Percentiles rank a stretch among this genome's conserved stretches.
Conservation (phyloP, 2,329 filamentous ascomycete genomes). For the Neofusicoccum sp. region DNA sequence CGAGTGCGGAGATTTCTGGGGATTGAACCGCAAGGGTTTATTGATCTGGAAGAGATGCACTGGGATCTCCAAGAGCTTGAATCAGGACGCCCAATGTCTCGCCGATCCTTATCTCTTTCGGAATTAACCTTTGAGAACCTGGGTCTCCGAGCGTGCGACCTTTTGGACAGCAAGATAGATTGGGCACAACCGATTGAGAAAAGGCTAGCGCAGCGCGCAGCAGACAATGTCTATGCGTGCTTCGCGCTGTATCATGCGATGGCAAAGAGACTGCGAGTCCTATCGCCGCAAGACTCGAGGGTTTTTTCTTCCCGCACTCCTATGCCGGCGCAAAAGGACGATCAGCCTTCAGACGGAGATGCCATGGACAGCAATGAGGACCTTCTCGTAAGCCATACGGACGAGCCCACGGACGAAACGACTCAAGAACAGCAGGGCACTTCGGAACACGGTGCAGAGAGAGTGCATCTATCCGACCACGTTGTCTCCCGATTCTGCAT, state of each 20-base stretch:
- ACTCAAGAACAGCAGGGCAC: no score
- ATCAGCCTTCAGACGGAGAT: neutral
- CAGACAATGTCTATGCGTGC: neutral
- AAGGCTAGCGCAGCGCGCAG: neutral
- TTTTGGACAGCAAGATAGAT: neutral
- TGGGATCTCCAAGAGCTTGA: neutral
- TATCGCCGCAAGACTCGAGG: no score
- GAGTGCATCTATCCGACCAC: no score
- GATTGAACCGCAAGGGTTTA: conserved; percentile 63
- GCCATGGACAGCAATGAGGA: no score
- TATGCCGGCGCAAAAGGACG: neutral
- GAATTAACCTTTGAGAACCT: neutral
- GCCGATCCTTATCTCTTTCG: neutral
- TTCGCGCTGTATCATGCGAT: neutral
- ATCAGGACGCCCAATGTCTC: neutral
- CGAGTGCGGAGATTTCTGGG: conserved; percentile 67
- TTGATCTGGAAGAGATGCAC: conserved; percentile 60
- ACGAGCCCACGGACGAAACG: no score
- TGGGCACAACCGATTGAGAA: neutral
- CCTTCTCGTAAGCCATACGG: no score
- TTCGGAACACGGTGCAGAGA: no score
- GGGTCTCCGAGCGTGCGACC: neutral
- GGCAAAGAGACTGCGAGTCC: neutral
- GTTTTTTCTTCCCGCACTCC: no score
- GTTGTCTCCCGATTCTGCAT: no score